These are phyloP conservation scores for Adenanthera pavonina DNA, from an alignment of 306 rosid species.

Conservation along the genomic window DNA sequence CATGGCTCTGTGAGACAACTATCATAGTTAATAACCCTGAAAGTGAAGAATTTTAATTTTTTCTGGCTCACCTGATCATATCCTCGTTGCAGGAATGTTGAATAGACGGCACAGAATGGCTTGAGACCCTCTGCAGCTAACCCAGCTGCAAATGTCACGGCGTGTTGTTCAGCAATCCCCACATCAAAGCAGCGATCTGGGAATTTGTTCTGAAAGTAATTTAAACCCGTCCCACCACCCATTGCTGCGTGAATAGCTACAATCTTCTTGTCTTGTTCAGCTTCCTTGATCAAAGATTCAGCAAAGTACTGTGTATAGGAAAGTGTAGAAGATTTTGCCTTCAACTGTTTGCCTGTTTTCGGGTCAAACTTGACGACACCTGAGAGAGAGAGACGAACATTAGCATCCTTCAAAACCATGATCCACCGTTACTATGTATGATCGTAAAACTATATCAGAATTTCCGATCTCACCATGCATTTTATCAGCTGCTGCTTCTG, in stretches of 20 bases:
- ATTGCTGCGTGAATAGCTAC: slow-evolving; percentile 87
- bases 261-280: slow-evolving; percentile 66
- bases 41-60: neutral
- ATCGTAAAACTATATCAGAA: neutral
- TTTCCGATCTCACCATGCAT: slow-evolving; percentile 67
- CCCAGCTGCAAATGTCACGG: slow-evolving; percentile 83
- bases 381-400: slow-evolving; percentile 34
- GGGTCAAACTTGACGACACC: slow-evolving; percentile 80
- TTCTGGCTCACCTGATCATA: slow-evolving; percentile 68
- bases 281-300: slow-evolving; percentile 78
- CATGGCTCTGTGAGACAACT: slow-evolving; percentile 1
- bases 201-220: slow-evolving; percentile 75
- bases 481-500: slow-evolving; percentile 76
- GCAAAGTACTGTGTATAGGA: slow-evolving; percentile 72
- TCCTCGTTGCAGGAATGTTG: slow-evolving; percentile 83
- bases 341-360: slow-evolving; percentile 66
- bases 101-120: slow-evolving; percentile 85
- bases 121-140: slow-evolving; percentile 80
- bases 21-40: neutral
- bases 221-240: slow-evolving; percentile 86
- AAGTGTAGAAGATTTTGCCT: slow-evolving; percentile 60
- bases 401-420: slow-evolving; percentile 12
- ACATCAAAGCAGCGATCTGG: slow-evolving; percentile 81
- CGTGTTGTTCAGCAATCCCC: slow-evolving; percentile 89
- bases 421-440: neutral